A percentile compares a stretch with the other conserved stretches of the same genome.
These are phyloP conservation scores for Suaeda aralocaspica DNA, from an alignment of 148 eudicot genomes.

Conservation along the genomic window DNA sequence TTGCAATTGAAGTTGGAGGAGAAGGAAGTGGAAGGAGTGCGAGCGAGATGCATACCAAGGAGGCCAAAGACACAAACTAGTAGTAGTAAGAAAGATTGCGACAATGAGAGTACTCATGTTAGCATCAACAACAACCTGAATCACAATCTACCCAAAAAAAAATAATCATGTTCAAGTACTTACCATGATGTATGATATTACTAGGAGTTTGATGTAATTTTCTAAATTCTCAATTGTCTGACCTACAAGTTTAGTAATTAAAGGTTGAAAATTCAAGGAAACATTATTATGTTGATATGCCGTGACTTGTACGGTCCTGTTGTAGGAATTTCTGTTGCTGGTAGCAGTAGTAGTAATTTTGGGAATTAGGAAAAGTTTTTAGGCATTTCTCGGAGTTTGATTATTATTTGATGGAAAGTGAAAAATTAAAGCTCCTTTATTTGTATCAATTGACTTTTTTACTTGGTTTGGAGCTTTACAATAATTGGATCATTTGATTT, in stretches of 20 bases:
- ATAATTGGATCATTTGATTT: neutral
- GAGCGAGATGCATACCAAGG: conserved; percentile 40
- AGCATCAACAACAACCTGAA: conserved; percentile 10
- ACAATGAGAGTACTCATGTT: conserved; percentile 4
- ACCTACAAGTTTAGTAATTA: neutral
- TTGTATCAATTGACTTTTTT: neutral
- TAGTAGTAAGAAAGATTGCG: conserved; percentile 11
- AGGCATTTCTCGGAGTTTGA: conserved; percentile 4
- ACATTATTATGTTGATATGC: conserved; percentile 16
- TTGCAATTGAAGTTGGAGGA: conserved; percentile 28
- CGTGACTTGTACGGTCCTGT: conserved; percentile 22
- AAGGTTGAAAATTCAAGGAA: neutral
- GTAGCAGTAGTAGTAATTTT: neutral
- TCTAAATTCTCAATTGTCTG: neutral
- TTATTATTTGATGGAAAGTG: neutral
- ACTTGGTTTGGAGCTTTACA: neutral
- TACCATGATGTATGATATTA: neutral
- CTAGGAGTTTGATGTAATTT: neutral
- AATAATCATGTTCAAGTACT: neutral
- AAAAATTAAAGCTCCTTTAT: conserved; percentile 8
- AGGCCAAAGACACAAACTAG: conserved; percentile 27
- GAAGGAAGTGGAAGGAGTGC: conserved; percentile 30
- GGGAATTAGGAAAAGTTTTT: neutral
- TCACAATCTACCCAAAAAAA: neutral
- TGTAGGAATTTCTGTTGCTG: neutral